Percentiles rank a stretch among this genome's conserved stretches.
Conservation (phyloP, 768 basidiomycete genomes). For the Pisolithus microcarpus region DNA sequence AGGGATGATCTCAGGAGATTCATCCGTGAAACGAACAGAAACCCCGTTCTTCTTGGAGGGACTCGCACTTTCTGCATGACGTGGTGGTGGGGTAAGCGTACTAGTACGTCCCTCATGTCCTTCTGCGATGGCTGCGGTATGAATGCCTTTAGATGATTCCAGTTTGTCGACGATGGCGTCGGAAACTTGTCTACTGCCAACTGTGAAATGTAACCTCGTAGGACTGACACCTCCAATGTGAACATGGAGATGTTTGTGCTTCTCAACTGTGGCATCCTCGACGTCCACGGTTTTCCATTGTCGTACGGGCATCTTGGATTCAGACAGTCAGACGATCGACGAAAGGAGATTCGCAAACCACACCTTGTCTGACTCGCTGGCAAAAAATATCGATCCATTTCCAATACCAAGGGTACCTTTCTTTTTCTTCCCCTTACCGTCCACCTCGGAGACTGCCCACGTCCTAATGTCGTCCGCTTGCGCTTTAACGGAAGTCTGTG, state of each 20-base stretch:
- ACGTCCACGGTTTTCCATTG: slow-evolving; percentile 84
- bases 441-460: slow-evolving; percentile 83
- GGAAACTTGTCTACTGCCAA: slow-evolving; percentile 74
- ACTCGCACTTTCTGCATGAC: slow-evolving; percentile 26
- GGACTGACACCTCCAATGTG: slow-evolving; percentile 60
- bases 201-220: slow-evolving; percentile 74
- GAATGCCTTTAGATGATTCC: slow-evolving; percentile 58
- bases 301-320: slow-evolving; percentile 80
- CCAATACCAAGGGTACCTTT: slow-evolving; percentile 96
- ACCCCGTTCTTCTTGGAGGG: slow-evolving; percentile 32
- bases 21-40: slow-evolving; percentile 67
- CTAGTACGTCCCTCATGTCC: slow-evolving; percentile 13
- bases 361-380: slow-evolving; percentile 96
- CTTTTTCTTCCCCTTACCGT: slow-evolving; percentile 98
- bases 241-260: slow-evolving; percentile 79
- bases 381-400: slow-evolving; percentile 93
- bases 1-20: slow-evolving; percentile 71
- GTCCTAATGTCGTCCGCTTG: slow-evolving; percentile 73
- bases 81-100: slow-evolving; percentile 17
- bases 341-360: slow-evolving; percentile 12
- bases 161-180: slow-evolving; percentile 82
- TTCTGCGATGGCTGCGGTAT: slow-evolving; percentile 12
- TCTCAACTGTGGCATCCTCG: slow-evolving; percentile 59
- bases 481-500: slow-evolving; percentile 52
- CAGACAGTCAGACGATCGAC: slow-evolving; percentile 2